These are phyloP conservation scores for Bretschneidera sinensis DNA, from an alignment of 345 rosid genomes.

Conservation along the genomic window DNA sequence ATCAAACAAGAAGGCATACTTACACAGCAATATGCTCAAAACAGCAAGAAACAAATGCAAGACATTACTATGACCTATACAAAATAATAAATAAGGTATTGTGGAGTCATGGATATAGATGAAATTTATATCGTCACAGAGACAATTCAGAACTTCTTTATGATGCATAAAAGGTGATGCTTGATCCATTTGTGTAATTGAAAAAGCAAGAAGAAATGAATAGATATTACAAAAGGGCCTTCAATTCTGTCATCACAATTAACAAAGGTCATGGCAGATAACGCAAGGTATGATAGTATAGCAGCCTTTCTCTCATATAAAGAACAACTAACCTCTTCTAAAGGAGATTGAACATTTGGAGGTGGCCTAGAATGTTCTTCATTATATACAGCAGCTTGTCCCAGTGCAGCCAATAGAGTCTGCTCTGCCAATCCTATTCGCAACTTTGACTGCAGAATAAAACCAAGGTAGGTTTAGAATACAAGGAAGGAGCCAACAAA, in stretches of 20 bases:
- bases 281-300: background rate
- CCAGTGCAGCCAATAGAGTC: conserved; percentile 89
- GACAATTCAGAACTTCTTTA: no score
- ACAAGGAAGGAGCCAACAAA: conserved; percentile 7
- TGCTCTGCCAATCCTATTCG: conserved; percentile 77
- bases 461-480: conserved; percentile 10
- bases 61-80: no score
- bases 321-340: conserved; percentile 67
- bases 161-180: no score
- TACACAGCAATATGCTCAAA: no score
- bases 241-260: background rate
- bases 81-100: no score
- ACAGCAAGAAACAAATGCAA: no score
- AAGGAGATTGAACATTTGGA: conserved; percentile 56
- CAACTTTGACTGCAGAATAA: conserved; percentile 55
- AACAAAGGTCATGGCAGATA: background rate
- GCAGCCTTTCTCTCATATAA: background rate
- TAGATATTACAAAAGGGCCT: background rate
- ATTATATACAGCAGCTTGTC: conserved; percentile 80
- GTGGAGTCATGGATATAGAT: no score
- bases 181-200: no score
- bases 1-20: no score
- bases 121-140: no score
- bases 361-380: conserved; percentile 73
- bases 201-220: no score